A percentile compares a stretch with the other conserved stretches of the same genome.
Evolutionary conservation across 2,329 filamentous ascomycete species (phyloP).

Genomic region (Metarhizium rileyi): DNA sequence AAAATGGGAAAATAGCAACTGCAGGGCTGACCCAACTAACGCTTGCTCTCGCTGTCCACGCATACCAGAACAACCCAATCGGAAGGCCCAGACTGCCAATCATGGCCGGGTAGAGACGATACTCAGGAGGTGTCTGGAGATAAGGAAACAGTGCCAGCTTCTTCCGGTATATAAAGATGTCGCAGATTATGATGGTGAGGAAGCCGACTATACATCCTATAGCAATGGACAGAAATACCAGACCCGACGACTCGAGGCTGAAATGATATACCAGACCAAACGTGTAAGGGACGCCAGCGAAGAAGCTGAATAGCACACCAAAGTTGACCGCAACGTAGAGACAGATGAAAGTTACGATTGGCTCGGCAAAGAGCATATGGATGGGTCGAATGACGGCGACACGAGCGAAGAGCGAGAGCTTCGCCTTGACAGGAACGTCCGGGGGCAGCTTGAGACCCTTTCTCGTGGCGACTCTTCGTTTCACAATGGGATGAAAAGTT

Average conservation of each 20-base stretch:
- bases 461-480: constrained; percentile 26
- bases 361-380: constrained; percentile 51
- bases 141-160: constrained; percentile 22
- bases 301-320: constrained; percentile 43
- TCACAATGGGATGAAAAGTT: constrained; percentile 45
- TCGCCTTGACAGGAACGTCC: constrained; percentile 13
- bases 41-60: constrained; percentile 39
- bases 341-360: constrained; percentile 48
- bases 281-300: constrained; percentile 39
- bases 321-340: constrained; percentile 42
- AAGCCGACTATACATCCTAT: constrained; percentile 35
- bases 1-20: constrained; percentile 44
- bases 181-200: constrained; percentile 30
- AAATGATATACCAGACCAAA: constrained; percentile 28
- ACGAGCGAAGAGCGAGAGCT: constrained; percentile 26
- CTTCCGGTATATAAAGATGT: constrained; percentile 30
- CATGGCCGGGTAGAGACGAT: constrained; percentile 50
- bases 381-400: constrained; percentile 39
- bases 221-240: constrained; percentile 36
- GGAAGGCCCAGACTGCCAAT: constrained; percentile 44
- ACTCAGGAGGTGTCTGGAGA: constrained; percentile 38
- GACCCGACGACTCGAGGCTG: constrained; percentile 27
- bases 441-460: constrained; percentile 20
- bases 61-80: constrained; percentile 49
- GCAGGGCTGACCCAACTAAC: constrained; percentile 42